Percentiles rank a stretch among this genome's conserved stretches.
Conservation (phyloP, 306 rosid species). For the Malus sieversii region DNA sequence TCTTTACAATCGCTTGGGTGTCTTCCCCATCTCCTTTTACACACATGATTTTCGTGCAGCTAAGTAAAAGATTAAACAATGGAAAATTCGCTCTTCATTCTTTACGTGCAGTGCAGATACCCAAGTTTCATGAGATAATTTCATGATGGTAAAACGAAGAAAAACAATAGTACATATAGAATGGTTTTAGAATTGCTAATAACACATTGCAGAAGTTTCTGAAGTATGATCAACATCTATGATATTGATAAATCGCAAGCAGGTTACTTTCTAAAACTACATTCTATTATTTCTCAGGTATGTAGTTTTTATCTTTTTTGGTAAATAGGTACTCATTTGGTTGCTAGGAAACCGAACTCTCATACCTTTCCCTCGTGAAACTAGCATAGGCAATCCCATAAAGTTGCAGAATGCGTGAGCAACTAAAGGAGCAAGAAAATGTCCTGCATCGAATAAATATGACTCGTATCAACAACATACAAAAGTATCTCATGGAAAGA, state of each 20-base stretch:
- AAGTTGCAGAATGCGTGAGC: constrained; percentile 80
- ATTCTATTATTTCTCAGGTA: background rate
- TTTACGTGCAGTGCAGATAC: background rate
- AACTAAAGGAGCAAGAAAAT: constrained; percentile 72
- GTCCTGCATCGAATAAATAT: constrained; percentile 51
- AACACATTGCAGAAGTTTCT: background rate
- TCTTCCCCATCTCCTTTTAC: background rate
- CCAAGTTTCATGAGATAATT: background rate
- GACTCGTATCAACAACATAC: background rate
- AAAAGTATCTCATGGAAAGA: background rate
- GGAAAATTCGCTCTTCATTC: background rate
- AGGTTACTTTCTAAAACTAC: background rate
- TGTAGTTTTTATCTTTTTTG: background rate
- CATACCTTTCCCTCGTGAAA: constrained; percentile 60
- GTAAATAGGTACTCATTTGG: background rate
- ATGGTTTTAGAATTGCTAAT: background rate
- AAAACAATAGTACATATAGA: background rate
- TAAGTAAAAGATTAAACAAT: background rate
- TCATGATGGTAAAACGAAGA: background rate
- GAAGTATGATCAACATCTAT: background rate
- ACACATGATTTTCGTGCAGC: background rate
- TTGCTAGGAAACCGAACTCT: constrained; percentile 4
- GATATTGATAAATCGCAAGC: background rate
- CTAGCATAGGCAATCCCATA: constrained; percentile 77
- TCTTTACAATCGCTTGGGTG: background rate